Percentiles rank a stretch among this genome's conserved stretches.
Conservation (phyloP, 2,329 filamentous ascomycete genomes). For the Diaporthe ampelina region DNA sequence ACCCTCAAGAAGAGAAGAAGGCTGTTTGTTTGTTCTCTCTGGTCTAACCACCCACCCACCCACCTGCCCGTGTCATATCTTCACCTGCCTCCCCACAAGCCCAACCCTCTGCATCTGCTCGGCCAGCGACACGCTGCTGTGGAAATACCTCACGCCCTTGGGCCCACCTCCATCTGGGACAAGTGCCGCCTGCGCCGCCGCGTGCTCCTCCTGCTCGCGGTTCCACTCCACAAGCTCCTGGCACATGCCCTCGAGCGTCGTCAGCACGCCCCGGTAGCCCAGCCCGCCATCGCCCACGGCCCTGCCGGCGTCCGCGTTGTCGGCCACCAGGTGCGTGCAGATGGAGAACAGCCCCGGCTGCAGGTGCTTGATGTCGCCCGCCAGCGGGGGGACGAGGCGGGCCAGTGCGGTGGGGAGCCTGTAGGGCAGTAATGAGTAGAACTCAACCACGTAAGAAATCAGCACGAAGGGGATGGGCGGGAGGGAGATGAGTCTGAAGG, state of each 20-base stretch:
- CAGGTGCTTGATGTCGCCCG: conserved; percentile 53
- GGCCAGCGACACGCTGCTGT: conserved; percentile 55
- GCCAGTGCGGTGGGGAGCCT: conserved; percentile 46
- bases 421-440: conserved; percentile 51
- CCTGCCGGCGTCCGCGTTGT: conserved; percentile 50
- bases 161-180: too few species aligned
- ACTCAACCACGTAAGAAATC: conserved; percentile 53
- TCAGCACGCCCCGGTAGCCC: conserved; percentile 55
- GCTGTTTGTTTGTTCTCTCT: too few species aligned
- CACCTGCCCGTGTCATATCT: too few species aligned
- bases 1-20: too few species aligned
- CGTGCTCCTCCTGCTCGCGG: conserved; percentile 49
- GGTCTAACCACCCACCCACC: too few species aligned
- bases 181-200: too few species aligned
- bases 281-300: conserved; percentile 54
- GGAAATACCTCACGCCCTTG: conserved; percentile 55
- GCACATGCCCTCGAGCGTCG: conserved; percentile 57
- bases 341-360: conserved; percentile 58
- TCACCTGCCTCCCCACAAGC: conserved; percentile 15
- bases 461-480: conserved; percentile 54
- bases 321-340: conserved; percentile 55
- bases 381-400: conserved; percentile 50
- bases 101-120: conserved; percentile 53
- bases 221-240: conserved; percentile 59
- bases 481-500: conserved; percentile 50